phyloP scores from a whole-genome alignment of 768 basidiomycete species.

The Chalciporus sphaerocephalus region DNA sequence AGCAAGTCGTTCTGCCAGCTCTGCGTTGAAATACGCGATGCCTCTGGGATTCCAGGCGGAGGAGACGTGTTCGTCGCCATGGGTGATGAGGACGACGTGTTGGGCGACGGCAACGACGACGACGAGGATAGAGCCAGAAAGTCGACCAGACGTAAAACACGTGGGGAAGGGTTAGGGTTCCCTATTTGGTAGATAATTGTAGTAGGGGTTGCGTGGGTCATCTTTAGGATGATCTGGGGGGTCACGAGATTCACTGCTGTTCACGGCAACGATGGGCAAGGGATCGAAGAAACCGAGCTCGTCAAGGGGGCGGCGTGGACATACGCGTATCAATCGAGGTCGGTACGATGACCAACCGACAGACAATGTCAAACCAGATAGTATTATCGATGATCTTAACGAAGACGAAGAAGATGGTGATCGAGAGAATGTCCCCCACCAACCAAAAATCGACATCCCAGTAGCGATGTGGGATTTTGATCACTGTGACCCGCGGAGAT shows the following conservation, averaged over 20 bases:
- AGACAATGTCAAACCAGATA: conserved; percentile 1
- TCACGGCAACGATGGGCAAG: conserved; percentile 4
- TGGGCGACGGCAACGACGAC: conserved; percentile 23
- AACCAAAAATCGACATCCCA: conserved; percentile 53
- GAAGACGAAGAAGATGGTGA: not conserved
- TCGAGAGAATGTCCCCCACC: conserved; percentile 2
- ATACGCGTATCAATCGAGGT: not conserved
- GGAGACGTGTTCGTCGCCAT: conserved; percentile 28
- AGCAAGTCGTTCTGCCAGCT: conserved; percentile 82
- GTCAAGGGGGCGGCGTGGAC: not conserved
- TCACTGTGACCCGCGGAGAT: conserved; percentile 90
- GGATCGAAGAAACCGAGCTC: conserved; percentile 3
- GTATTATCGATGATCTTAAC: not conserved
- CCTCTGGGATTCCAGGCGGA: conserved; percentile 43
- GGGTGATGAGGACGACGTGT: conserved; percentile 22
- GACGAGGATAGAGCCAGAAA: conserved; percentile 8
- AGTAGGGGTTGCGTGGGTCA: conserved; percentile 4
- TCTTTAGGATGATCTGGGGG: not conserved
- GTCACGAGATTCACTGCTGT: not conserved
- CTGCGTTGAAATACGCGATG: conserved; percentile 60
- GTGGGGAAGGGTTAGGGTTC: conserved; percentile 30
- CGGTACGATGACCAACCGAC: not conserved
- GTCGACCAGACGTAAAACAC: conserved; percentile 23
- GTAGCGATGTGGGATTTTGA: conserved; percentile 99
- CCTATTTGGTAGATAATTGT: not conserved